A percentile compares a stretch with the other conserved stretches of the same genome.
phyloP scores from a whole-genome alignment of 176 grass and related monocot species.

The Tillandsia fasciculata region DNA sequence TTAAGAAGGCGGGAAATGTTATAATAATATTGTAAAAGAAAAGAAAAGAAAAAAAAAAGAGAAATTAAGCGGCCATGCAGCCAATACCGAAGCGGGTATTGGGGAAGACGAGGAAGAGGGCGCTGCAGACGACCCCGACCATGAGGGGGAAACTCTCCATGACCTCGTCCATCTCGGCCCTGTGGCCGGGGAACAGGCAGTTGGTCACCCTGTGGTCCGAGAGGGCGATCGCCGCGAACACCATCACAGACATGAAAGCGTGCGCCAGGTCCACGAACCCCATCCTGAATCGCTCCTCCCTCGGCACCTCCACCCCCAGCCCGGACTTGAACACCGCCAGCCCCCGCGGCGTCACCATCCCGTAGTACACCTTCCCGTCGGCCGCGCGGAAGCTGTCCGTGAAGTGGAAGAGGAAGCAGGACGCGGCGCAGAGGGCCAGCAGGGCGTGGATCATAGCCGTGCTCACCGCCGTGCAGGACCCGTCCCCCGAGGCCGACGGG shows the following conservation, averaged over 20 bases:
- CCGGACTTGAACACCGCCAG: constrained; percentile 45
- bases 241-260: constrained; percentile 48
- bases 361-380: constrained; percentile 58
- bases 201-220: constrained; percentile 36
- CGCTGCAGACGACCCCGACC: constrained; percentile 47
- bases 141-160: constrained; percentile 67
- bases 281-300: constrained; percentile 45
- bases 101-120: constrained; percentile 55
- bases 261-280: constrained; percentile 44
- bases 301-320: constrained; percentile 44
- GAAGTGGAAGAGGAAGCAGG: constrained; percentile 77
- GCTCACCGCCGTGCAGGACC: constrained; percentile 37
- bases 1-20: no score
- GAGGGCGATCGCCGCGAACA: constrained; percentile 42
- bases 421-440: constrained; percentile 35
- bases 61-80: constrained; percentile 30
- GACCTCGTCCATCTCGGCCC: constrained; percentile 53
- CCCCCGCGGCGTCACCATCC: constrained; percentile 43
- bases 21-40: no score
- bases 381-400: constrained; percentile 52
- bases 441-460: constrained; percentile 30
- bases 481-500: constrained; percentile 32
- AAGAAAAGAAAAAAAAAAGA: background rate
- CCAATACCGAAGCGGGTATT: constrained; percentile 54
- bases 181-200: constrained; percentile 36